Evolutionary conservation across 345 rosid species (phyloP), one percentile per base, ranked within the genome.

Genomic region (Mercurialis annua): DNA sequence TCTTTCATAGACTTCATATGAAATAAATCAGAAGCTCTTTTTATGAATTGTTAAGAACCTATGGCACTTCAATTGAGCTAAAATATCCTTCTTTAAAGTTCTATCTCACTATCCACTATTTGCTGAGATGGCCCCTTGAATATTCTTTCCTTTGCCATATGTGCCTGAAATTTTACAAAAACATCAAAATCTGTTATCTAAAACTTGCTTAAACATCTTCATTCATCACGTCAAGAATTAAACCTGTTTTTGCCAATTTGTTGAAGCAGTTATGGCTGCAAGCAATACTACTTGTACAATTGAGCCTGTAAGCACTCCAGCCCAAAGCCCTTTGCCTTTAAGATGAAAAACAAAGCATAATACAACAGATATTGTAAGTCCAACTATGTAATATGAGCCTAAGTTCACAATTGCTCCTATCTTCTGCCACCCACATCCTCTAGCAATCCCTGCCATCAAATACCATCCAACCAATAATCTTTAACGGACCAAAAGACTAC

Each of bases 191-290:
- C 33, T 34, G 2, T 17, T 12, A 3, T 6, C 0, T n/a, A n/a
- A 27, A 40, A 14, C 10, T 1, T 40, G 26, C 56, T 29, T 18
- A 14, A 43, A 61, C 10, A 16, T 43, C 50, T 42, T 43, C 34
- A 64, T 33, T 12, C 4, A 7, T 40, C 44, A 7, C 44, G 11
- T 7, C 11, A 40, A 40, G 44, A 18, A 10, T 4, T 3, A n/a
- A 54, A 82, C 83, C 81, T 72, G 81, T 55, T 74, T 77, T 46
- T 66, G 47, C 86, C 83, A 79, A 47, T 82, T 49, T n/a, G 76
- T 66, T 43, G 44, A 30, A 57, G 36, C 56, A 42, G 71, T 58
- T 0, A 75, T 57, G 18, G 75, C 64, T 18, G 55, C 67, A 1
- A 79, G 74, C 46, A 73, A 62, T 17, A 24, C 30, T 1, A 71